These are phyloP conservation scores for Trichoderma orchidacearum DNA, from an alignment of 495 filamentous ascomycete species.

Conservation along the genomic window DNA sequence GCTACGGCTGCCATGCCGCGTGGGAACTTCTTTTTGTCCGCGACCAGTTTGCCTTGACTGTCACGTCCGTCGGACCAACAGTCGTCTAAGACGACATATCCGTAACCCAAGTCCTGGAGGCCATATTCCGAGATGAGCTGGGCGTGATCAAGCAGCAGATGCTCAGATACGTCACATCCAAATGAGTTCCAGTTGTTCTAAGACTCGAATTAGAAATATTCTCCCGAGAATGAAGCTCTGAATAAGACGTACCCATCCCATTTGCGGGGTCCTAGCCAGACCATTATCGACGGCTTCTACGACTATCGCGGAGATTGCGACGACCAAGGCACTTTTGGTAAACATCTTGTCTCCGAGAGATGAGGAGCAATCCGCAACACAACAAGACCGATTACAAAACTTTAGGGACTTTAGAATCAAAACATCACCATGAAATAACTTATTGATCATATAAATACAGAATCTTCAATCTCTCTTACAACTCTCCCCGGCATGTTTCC, in stretches of 20 bases:
- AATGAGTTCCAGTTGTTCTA: constrained; percentile 40
- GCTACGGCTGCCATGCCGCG: constrained; percentile 42
- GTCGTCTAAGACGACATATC: constrained; percentile 43
- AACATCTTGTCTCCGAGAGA: neutral
- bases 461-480: neutral
- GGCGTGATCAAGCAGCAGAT: constrained; percentile 29
- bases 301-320: neutral
- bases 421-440: too few relatives aligned
- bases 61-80: constrained; percentile 32
- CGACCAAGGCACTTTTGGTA: neutral
- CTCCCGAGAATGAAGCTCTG: neutral
- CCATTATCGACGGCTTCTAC: neutral
- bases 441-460: neutral
- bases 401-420: too few relatives aligned
- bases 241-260: neutral
- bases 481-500: neutral
- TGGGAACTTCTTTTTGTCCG: constrained; percentile 41
- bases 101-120: constrained; percentile 38
- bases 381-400: neutral
- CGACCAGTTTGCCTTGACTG: constrained; percentile 25
- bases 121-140: constrained; percentile 11
- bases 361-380: neutral
- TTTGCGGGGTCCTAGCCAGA: neutral
- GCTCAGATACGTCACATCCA: constrained; percentile 33
- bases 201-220: neutral